Conservation (phyloP, 2,329 filamentous ascomycete genomes). For the Trichoderma simmonsii region DNA sequence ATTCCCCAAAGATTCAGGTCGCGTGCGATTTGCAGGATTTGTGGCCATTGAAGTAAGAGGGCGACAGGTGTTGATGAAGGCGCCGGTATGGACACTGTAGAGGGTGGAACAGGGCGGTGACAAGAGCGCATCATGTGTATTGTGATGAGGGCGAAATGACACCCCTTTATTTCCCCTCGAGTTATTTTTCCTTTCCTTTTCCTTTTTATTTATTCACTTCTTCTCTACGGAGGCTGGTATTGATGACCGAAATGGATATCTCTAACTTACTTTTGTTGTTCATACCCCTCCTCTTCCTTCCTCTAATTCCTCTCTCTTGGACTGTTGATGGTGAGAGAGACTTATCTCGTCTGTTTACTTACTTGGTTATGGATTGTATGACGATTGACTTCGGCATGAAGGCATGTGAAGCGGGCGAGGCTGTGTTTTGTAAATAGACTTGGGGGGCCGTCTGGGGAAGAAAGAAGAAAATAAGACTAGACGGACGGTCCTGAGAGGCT, state of each 20-base stretch:
- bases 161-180: not conserved
- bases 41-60: constrained; percentile 71
- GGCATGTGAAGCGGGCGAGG: not conserved
- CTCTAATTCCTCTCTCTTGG: not conserved
- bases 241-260: not conserved
- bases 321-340: not conserved
- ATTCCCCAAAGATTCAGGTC: constrained; percentile 45
- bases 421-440: not conserved
- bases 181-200: not conserved
- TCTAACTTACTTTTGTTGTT: not conserved
- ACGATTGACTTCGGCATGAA: not conserved
- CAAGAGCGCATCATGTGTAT: not conserved
- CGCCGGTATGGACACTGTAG: constrained; percentile 65
- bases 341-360: not conserved
- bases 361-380: not conserved
- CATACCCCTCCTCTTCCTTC: not conserved
- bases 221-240: not conserved
- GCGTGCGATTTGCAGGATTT: constrained; percentile 73
- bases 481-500: not conserved
- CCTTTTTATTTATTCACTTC: not conserved
- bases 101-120: not conserved
- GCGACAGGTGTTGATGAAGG: constrained; percentile 71
- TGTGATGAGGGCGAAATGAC: not conserved
- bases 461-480: not conserved
- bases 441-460: not conserved